A percentile compares a stretch with the other conserved stretches of the same genome.
phyloP scores from a whole-genome alignment of 805 yeast genomes.

The Lachancea sp. region DNA sequence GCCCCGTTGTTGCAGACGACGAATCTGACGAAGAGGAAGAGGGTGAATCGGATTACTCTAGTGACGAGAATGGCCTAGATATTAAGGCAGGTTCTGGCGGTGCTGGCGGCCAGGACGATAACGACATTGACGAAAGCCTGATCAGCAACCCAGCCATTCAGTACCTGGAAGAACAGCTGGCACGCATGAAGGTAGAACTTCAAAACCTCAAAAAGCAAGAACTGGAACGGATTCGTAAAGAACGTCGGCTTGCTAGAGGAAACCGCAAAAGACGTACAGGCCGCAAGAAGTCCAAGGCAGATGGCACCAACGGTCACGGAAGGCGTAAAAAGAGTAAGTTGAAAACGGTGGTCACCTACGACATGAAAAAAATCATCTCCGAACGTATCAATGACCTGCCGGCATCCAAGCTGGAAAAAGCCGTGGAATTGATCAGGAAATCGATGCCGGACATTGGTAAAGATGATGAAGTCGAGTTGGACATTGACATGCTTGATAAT shows the following conservation, averaged over 20 bases:
- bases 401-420: conserved; percentile 76
- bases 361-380: conserved; percentile 90
- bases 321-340: conserved; percentile 26
- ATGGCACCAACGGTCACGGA: conserved; percentile 11
- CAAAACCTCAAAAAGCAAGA: conserved; percentile 76
- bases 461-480: conserved; percentile 93
- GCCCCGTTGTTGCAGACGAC: conserved; percentile 62
- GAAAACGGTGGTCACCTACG: conserved; percentile 65
- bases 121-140: conserved; percentile 52
- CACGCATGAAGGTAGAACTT: conserved; percentile 78
- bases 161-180: conserved; percentile 79
- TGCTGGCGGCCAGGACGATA: conserved; percentile 36
- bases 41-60: conserved; percentile 34
- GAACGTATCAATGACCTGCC: conserved; percentile 74
- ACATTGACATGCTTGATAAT: conserved; percentile 87
- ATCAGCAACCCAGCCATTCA: conserved; percentile 86
- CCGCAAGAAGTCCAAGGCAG: conserved; percentile 34
- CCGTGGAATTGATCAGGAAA: conserved; percentile 78
- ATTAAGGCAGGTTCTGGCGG: conserved; percentile 13
- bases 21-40: conserved; percentile 34
- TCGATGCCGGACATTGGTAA: conserved; percentile 50
- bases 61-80: conserved; percentile 25
- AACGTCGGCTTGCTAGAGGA: conserved; percentile 39
- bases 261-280: conserved; percentile 36
- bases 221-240: conserved; percentile 58